Evolutionary conservation across 2,329 filamentous ascomycete genomes (phyloP).

Genomic region (Hymenoscyphus fructigenus): DNA sequence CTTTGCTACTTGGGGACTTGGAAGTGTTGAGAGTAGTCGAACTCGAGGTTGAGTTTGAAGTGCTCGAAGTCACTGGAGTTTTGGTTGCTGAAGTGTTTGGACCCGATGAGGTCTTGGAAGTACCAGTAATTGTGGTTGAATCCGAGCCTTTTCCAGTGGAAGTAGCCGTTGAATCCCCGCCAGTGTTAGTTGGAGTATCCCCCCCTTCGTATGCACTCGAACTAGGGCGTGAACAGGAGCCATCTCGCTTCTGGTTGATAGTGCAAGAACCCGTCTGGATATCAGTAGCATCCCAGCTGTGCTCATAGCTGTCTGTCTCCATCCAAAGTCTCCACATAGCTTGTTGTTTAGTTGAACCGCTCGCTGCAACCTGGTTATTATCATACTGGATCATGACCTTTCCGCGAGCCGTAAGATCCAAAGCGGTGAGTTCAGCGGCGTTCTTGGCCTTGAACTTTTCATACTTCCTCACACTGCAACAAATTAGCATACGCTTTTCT

Average conservation of each 20-base stretch:
- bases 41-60: too few relatives aligned
- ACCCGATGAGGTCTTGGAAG: too few relatives aligned
- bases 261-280: neutral
- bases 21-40: too few relatives aligned
- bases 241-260: neutral
- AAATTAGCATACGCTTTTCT: too few relatives aligned
- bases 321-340: constrained; percentile 7
- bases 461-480: neutral
- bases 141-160: too few relatives aligned
- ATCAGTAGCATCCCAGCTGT: constrained; percentile 4
- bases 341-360: neutral
- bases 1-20: too few relatives aligned
- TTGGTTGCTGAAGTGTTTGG: too few relatives aligned
- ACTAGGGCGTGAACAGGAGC: neutral
- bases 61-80: too few relatives aligned
- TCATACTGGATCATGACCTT: constrained; percentile 7
- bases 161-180: too few relatives aligned
- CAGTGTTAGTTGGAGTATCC: neutral
- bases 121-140: too few relatives aligned
- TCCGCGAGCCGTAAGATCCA: neutral
- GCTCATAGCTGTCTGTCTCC: neutral
- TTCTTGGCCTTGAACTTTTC: neutral
- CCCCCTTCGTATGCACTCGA: neutral
- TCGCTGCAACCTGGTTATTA: neutral
- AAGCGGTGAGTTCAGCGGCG: neutral